These are phyloP conservation scores for Tetracentron sinense DNA, from an alignment of 164 flowering plant genomes.

Conservation along the genomic window DNA sequence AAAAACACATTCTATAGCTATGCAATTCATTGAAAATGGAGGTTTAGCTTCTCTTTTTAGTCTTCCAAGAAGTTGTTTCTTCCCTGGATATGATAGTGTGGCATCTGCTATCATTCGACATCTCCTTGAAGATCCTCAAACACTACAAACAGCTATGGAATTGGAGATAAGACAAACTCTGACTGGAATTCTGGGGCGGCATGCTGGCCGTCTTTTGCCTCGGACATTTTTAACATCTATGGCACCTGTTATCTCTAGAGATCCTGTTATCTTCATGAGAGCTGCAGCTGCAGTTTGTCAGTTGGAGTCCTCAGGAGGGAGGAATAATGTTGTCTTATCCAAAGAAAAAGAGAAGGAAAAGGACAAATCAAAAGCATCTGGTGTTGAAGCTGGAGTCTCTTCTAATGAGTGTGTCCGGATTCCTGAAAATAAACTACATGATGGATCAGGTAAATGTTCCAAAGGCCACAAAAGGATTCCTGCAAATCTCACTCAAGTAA, in stretches of 20 bases:
- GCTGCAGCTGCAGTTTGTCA: conserved; percentile 84
- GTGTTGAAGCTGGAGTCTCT: conserved; percentile 48
- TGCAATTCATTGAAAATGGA: conserved; percentile 81
- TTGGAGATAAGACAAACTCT: conserved; percentile 79
- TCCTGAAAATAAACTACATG: conserved; percentile 66
- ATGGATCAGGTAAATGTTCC: conserved; percentile 55
- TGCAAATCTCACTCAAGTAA: conserved; percentile 68
- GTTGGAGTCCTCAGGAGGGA: conserved; percentile 75
- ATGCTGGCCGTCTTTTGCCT: conserved; percentile 56
- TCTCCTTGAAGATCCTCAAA: conserved; percentile 94
- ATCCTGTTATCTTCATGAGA: conserved; percentile 79
- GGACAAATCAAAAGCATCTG: conserved; percentile 54
- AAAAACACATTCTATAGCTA: conserved; percentile 68
- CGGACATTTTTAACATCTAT: conserved; percentile 69
- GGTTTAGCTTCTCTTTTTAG: conserved; percentile 68
- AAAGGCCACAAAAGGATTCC: conserved; percentile 80
- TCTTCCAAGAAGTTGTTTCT: conserved; percentile 75
- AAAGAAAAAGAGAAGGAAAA: conserved; percentile 81
- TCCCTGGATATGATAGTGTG: conserved; percentile 79
- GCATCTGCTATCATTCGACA: conserved; percentile 83
- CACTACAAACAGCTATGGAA: conserved; percentile 94
- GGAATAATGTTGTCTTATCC: conserved; percentile 53
- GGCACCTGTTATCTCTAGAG: conserved; percentile 90
- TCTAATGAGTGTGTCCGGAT: conserved; percentile 57
- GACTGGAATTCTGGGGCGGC: conserved; percentile 46